Evolutionary conservation across 257 asterid species (phyloP).

Genomic region (Anisodus tanguticus): DNA sequence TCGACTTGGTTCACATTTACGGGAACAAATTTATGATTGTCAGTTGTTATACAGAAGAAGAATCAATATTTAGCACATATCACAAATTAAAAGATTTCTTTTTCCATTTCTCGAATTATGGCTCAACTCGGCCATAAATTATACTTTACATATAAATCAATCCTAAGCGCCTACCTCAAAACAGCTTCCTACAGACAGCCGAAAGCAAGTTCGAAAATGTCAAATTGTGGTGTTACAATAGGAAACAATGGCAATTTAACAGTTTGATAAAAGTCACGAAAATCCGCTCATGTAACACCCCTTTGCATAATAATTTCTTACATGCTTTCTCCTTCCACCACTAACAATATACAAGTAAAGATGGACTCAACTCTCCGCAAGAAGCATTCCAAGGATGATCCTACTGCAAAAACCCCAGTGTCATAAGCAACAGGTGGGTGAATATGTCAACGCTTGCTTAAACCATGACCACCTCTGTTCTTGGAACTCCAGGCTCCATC

Average conservation of each 20-base stretch:
- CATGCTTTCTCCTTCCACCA: constrained; percentile 22
- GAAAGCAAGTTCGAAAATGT: constrained; percentile 6
- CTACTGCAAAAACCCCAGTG: background rate
- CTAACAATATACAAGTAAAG: constrained; percentile 26
- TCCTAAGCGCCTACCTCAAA: constrained; percentile 1
- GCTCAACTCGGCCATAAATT: constrained; percentile 25
- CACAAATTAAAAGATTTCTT: background rate
- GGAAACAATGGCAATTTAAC: background rate
- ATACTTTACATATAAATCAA: constrained; percentile 2
- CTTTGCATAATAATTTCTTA: background rate
- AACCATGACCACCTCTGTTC: constrained; percentile 38
- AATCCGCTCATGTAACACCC: constrained; percentile 12
- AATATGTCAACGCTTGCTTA: background rate
- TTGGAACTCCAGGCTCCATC: constrained; percentile 44
- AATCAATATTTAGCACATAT: background rate
- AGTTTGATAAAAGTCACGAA: background rate
- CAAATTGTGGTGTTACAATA: background rate
- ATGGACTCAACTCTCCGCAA: constrained; percentile 1
- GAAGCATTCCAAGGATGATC: background rate
- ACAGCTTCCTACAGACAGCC: background rate
- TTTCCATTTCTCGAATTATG: background rate
- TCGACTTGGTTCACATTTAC: too few relatives aligned
- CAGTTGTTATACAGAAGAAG: background rate
- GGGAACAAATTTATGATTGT: background rate
- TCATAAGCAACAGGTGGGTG: constrained; percentile 20